Base-by-base conservation (phyloP, 164 flowering plant species). In the Umbilicus rupestris region DNA sequence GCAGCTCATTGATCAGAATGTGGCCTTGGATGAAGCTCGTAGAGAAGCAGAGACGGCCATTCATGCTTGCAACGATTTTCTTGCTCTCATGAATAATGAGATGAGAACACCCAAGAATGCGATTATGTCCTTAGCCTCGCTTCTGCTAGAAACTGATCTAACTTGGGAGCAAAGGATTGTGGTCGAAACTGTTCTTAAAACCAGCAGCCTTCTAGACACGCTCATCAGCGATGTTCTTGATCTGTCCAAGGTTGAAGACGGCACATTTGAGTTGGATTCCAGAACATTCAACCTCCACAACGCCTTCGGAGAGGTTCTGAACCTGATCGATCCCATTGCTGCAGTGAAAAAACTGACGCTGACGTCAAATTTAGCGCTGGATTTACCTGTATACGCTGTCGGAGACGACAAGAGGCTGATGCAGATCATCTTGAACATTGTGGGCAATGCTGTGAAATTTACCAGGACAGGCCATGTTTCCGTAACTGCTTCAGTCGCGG, bases 91-190 rank as follows among this genome's bases (percentile, higher is more conserved):
- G 97, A 91, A 91, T 72, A 88, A 91, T 81, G 96, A 91, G 76
- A 91, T 91, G 96, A 79, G 92, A 72, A 89, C 87, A 42, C 97
- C 97, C 8, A 87, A 89, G 94, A 90, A 89, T 79, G 96, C 94
- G 30, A 83, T 87, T 45, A 89, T 91, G 52, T 96, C 96, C 31
- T 86, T 91, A 24, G 84, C 96, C 26, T 89, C 97, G 16, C 77
- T 91, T 57, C 74, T 91, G 33, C 88, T 77, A 70, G 96, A 89
- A 74, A 89, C 94, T 50, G 92, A 86, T 42, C 77, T 92, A 73
- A 84, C 89, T 46, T 81, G 90, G 42, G 94, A 92, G 81, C 97
- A 92, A 63, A 87, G 97, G 20, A 65, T 87, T 72, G 88, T 86
- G 94, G 86, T 87, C 20, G 97, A 92, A 75, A 82, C 97, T 7